phyloP scores from a whole-genome alignment of 495 filamentous ascomycete genomes.

The Aspergillus hancockii region DNA sequence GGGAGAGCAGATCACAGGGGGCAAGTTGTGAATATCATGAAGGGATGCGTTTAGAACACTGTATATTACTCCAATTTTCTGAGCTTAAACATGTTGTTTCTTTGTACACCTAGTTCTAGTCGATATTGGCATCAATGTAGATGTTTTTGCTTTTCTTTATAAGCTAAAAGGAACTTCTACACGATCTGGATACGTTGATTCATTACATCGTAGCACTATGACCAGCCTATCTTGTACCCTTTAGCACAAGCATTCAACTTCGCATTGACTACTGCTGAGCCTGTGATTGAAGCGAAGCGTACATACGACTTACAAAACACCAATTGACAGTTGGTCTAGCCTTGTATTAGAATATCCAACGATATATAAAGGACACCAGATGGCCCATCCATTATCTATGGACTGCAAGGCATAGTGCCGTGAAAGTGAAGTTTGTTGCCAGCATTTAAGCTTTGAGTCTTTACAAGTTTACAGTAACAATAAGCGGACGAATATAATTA shows the following conservation, averaged over 20 bases:
- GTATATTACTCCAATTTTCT: constrained; percentile 24
- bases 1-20: constrained; percentile 68
- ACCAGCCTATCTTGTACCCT: no score
- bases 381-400: no score
- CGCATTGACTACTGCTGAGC: no score
- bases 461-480: background rate
- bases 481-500: background rate
- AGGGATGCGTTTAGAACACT: constrained; percentile 4
- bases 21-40: constrained; percentile 53
- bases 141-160: constrained; percentile 5
- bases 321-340: no score
- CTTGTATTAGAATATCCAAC: no score
- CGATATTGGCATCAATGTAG: background rate
- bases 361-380: no score
- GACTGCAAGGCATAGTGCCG: no score
- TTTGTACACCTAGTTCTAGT: constrained; percentile 17
- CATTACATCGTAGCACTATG: background rate
- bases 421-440: no score
- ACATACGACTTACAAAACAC: no score
- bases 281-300: no score
- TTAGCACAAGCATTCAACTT: no score
- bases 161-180: background rate
- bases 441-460: no score
- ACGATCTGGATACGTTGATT: background rate
- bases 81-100: background rate